These are phyloP conservation scores for Linum tenue DNA, from an alignment of 345 rosid genomes.

Conservation along the genomic window DNA sequence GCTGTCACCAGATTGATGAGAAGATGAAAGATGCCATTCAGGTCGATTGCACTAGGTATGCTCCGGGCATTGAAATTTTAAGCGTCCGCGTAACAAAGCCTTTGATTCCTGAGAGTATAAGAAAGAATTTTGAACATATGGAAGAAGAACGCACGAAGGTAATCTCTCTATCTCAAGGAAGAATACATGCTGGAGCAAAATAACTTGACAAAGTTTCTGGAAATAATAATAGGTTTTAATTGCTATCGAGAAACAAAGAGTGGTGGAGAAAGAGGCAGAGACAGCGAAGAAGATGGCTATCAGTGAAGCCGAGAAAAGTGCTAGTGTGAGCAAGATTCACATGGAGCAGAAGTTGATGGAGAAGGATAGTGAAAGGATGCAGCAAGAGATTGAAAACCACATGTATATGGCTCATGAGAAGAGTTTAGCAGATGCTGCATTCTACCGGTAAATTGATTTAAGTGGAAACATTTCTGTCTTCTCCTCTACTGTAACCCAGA, in stretches of 20 bases:
- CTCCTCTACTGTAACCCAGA: background rate
- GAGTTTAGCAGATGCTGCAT: conserved; percentile 79
- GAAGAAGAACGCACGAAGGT: conserved; percentile 96
- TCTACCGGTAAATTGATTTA: conserved; percentile 44
- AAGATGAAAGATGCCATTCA: conserved; percentile 97
- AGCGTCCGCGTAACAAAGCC: conserved; percentile 95
- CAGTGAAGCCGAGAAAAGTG: conserved; percentile 85
- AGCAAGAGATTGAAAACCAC: conserved; percentile 76
- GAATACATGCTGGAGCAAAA: background rate
- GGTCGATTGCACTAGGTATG: conserved; percentile 75
- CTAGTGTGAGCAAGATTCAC: conserved; percentile 69
- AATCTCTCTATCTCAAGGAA: background rate
- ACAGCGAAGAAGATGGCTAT: conserved; percentile 77
- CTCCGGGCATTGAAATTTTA: conserved; percentile 87
- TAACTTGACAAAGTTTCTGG: background rate
- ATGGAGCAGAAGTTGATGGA: conserved; percentile 86
- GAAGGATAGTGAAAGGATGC: conserved; percentile 67
- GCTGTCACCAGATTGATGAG: conserved; percentile 63
- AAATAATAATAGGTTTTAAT: conserved; percentile 51
- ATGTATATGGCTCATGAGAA: conserved; percentile 73
- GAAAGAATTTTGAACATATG: conserved; percentile 79
- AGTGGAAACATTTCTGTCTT: too few species aligned
- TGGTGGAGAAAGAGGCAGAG: conserved; percentile 88
- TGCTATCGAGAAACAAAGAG: conserved; percentile 71
- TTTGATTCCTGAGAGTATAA: conserved; percentile 62